phyloP scores from a whole-genome alignment of 1,139 yeast genomes.

The Suhomyces bokatorum region DNA sequence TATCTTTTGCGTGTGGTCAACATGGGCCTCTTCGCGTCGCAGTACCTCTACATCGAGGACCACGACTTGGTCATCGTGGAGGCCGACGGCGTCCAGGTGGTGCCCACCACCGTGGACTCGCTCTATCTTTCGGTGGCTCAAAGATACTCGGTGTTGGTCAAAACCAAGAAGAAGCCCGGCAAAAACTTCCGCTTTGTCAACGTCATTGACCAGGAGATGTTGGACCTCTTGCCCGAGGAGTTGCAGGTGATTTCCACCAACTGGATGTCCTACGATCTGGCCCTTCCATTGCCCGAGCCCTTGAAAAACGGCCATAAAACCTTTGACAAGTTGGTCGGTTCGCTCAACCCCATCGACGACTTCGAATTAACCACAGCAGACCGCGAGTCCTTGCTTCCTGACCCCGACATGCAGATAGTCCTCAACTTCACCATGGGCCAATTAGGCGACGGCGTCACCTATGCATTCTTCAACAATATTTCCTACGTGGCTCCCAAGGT shows the following conservation, averaged over 20 bases:
- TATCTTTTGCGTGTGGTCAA: constrained; percentile 65
- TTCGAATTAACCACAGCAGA: constrained; percentile 52
- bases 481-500: constrained; percentile 64
- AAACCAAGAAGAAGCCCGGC: constrained; percentile 44
- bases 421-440: constrained; percentile 66
- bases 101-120: constrained; percentile 57
- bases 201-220: constrained; percentile 62
- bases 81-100: constrained; percentile 68
- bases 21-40: constrained; percentile 72
- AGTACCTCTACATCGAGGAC: constrained; percentile 65
- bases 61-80: constrained; percentile 69
- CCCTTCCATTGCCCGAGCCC: constrained; percentile 22
- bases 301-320: constrained; percentile 13
- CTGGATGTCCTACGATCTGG: constrained; percentile 50
- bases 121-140: constrained; percentile 71
- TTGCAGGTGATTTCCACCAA: constrained; percentile 56
- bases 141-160: constrained; percentile 62
- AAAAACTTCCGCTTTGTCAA: constrained; percentile 65
- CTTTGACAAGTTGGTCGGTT: constrained; percentile 25
- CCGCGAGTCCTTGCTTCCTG: constrained; percentile 45
- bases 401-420: constrained; percentile 60
- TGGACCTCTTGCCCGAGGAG: constrained; percentile 59
- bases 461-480: constrained; percentile 72
- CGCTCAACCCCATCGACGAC: constrained; percentile 48
- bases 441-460: constrained; percentile 69